Evolutionary conservation across 495 filamentous ascomycete genomes (phyloP), one percentile per base, ranked within the genome.

Genomic region (Staphylotrichum longicolle): DNA sequence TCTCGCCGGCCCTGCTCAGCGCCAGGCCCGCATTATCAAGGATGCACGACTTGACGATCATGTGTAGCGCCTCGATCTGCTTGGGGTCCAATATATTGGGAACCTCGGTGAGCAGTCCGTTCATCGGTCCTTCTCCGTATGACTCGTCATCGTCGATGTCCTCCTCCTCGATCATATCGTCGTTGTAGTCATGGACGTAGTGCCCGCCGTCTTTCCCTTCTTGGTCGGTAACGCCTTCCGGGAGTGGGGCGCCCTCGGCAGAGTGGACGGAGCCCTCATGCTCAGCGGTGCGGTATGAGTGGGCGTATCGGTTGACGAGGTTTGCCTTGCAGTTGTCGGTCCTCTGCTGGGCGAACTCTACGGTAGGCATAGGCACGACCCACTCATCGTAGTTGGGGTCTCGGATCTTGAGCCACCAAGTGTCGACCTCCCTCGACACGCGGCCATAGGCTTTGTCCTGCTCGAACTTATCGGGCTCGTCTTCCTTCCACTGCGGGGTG

Each of bases 31-130:
- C 80, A 14, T 83, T 87, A 67, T 87, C 86, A 15, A 93, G 86
- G 54, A 96, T 94, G 61, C 91, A 91, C 7, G 88, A 89, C 71
- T 96, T 93, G 61, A 96, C 85, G 47, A 95, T 92, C 91, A 97
- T 95, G 48, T 94, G 92, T 58, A 97, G 77, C 7, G 91, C 91
- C 72, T 96, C 91, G 50, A 97, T 97, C 74, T 97, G 93, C 48
- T 88, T 89, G 0, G 93, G 92, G 34, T 92, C 91, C 14, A 97
- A 80, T 15, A 96, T 92, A 59, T 96, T 87, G n/a, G 93, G 93
- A 34, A 97, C 89, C 71, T 96, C 93, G 5, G 92, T 96, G 44
- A 97, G 73, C 5, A 97, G 77, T 37, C 93, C 93, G 35, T 88
- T 88, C 72, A 96, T 88, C 47, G 89, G 90, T 30, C 91, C 90